Evolutionary conservation across 768 basidiomycete species (phyloP).

Genomic region (Boletus vermiculosoides): DNA sequence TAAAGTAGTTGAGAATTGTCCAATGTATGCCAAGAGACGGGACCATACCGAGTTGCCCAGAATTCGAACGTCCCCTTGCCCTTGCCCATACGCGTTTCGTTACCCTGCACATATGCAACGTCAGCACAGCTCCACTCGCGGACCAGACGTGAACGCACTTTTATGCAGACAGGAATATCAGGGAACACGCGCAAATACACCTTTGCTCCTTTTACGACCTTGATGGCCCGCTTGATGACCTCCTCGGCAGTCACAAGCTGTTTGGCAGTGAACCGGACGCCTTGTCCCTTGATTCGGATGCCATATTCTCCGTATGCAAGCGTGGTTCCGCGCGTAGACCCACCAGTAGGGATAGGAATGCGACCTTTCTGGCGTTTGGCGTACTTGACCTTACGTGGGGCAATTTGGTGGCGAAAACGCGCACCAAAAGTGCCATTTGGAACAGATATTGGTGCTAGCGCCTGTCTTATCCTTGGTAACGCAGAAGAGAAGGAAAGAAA

Average conservation of each 20-base stretch:
- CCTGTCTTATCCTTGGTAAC: conserved; percentile 15
- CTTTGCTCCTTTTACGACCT: conserved; percentile 84
- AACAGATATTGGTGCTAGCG: conserved; percentile 6
- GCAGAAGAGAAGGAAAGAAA: conserved; percentile 17
- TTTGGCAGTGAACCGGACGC: conserved; percentile 81
- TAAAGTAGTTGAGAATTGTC: conserved; percentile 29
- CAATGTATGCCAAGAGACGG: background rate
- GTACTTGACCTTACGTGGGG: conserved; percentile 80
- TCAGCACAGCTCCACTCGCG: background rate
- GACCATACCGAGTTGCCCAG: conserved; percentile 86
- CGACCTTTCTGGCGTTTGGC: conserved; percentile 89
- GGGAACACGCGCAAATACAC: conserved; percentile 91
- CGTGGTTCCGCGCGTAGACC: conserved; percentile 90
- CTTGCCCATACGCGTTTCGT: conserved; percentile 99
- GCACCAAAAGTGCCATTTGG: conserved; percentile 21
- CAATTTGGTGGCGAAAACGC: conserved; percentile 58
- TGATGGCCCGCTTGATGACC: conserved; percentile 86
- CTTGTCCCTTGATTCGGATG: conserved; percentile 80
- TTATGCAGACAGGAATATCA: conserved; percentile 95
- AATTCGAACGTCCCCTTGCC: conserved; percentile 97
- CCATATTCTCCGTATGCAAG: conserved; percentile 93
- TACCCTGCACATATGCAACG: conserved; percentile 56
- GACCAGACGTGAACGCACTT: conserved; percentile 48
- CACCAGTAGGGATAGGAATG: conserved; percentile 82
- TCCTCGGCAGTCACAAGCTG: conserved; percentile 86